Evolutionary conservation across 805 yeast genomes (phyloP), one percentile per base, ranked within the genome.

Genomic region (Crinitomyces ghanaensis): DNA sequence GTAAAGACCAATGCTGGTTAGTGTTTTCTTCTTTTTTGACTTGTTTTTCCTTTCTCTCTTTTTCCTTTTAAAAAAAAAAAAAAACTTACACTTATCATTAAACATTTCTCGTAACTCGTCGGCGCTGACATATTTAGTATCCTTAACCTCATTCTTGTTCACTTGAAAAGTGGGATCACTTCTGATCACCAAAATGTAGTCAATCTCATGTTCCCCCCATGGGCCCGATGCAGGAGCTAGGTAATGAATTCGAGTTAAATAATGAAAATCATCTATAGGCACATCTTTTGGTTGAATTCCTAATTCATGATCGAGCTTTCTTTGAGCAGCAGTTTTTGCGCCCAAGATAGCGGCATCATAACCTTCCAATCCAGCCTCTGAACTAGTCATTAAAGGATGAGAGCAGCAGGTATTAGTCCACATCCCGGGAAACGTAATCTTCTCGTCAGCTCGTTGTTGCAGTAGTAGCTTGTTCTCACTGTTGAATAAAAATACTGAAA

Each of bases 391-490:
- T 34, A 91, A 65, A 6, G 99, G 99, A 56, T 91, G 99, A 1
- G 97, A 86, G 57, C 99, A 91, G 60, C 99, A 91, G 2, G 99
- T 91, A 57, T 91, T 91, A 17, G 99, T 91, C 99, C 99, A 91
- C 78, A 86, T 75, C 38, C 74, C 74, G 1, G 97, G 93, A 59
- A 91, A 91, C 1, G 99, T 91, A 61, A 91, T 91, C 57, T 91
- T 91, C 55, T 91, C 97, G 31, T 76, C 74, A 0, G 99, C 97
- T 48, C 99, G 74, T 62, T 88, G 96, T 62, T 91, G 99, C 45
- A 91, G 65, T 38, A 91, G 66, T 41, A 91, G 67, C 57, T 79
- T 68, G 38, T 75, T 74, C 28, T 81, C 72, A 15, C 70, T 71
- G 56, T 85, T 78, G 64, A 91, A 91, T 35, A 88, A 60, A 49